Percentiles rank a stretch among this genome's conserved stretches.
Evolutionary conservation across 345 rosid species (phyloP).

Genomic region (Gossypium thurberi): DNA sequence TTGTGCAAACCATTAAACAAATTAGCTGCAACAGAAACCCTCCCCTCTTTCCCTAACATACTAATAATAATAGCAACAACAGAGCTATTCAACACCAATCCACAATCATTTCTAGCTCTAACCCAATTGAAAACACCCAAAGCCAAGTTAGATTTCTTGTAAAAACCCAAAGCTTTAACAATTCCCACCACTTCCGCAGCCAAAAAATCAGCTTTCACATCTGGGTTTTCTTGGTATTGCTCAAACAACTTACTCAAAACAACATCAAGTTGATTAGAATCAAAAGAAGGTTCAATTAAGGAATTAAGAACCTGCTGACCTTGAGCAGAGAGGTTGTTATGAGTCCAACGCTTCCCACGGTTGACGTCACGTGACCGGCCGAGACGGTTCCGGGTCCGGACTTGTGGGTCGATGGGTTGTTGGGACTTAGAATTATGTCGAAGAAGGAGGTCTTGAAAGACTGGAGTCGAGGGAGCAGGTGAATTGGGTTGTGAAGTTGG

Average conservation of each 20-base stretch:
- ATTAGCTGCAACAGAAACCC: conserved; percentile 51
- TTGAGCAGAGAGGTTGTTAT: conserved; percentile 49
- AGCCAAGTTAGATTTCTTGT: conserved; percentile 60
- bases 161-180: conserved; percentile 69
- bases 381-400: conserved; percentile 47
- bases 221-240: conserved; percentile 23
- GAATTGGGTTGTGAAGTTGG: conserved; percentile 22
- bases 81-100: conserved; percentile 40
- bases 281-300: conserved; percentile 48
- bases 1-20: conserved; percentile 44
- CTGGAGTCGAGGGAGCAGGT: conserved; percentile 29
- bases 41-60: conserved; percentile 61
- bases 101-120: conserved; percentile 38
- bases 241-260: conserved; percentile 36
- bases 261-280: conserved; percentile 33
- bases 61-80: conserved; percentile 57
- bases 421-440: conserved; percentile 27
- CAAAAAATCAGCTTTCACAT: conserved; percentile 16
- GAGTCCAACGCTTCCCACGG: conserved; percentile 77
- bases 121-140: conserved; percentile 72
- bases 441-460: conserved; percentile 36
- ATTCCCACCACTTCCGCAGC: conserved; percentile 53
- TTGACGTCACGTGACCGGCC: conserved; percentile 61
- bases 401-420: conserved; percentile 19
- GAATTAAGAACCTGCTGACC: conserved; percentile 59